These are phyloP conservation scores for Mallotus japonicus DNA, from an alignment of 441 rosid genomes.

Conservation along the genomic window DNA sequence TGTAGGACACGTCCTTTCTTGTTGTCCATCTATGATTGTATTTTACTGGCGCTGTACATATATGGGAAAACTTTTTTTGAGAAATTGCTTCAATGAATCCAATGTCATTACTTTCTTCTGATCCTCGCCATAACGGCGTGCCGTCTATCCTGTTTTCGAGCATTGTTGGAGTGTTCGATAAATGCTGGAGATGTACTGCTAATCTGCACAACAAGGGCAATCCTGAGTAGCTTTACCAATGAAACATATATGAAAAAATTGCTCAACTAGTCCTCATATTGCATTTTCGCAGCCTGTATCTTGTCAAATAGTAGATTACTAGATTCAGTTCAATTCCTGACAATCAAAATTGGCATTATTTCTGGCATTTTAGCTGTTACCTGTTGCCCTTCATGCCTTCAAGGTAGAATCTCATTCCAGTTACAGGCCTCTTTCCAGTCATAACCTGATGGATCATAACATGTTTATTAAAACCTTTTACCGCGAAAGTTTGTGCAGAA, in stretches of 20 bases:
- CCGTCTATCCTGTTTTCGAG: constrained; percentile 54
- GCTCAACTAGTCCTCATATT: neutral
- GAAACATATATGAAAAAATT: neutral
- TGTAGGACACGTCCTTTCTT: constrained; percentile 43
- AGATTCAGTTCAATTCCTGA: too few relatives aligned
- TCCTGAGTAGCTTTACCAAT: neutral
- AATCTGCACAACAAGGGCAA: constrained; percentile 35
- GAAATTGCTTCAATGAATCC: constrained; percentile 60
- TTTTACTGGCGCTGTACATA: constrained; percentile 72
- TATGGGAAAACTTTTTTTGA: constrained; percentile 60
- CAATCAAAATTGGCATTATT: too few relatives aligned
- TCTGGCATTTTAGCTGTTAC: constrained; percentile 29
- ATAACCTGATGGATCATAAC: constrained; percentile 42
- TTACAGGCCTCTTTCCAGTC: constrained; percentile 55
- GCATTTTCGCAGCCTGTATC: neutral
- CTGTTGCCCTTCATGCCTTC: constrained; percentile 93
- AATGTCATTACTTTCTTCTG: constrained; percentile 39
- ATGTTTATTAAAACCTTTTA: neutral
- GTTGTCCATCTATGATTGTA: constrained; percentile 48
- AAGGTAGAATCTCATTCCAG: constrained; percentile 78
- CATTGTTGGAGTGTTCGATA: constrained; percentile 51
- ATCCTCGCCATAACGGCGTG: constrained; percentile 55
- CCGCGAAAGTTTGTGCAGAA: neutral
- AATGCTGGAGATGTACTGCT: constrained; percentile 74
- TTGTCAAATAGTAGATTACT: too few relatives aligned